Base-by-base conservation (phyloP, 345 rosid species). In the Gossypium sturtianum region DNA sequence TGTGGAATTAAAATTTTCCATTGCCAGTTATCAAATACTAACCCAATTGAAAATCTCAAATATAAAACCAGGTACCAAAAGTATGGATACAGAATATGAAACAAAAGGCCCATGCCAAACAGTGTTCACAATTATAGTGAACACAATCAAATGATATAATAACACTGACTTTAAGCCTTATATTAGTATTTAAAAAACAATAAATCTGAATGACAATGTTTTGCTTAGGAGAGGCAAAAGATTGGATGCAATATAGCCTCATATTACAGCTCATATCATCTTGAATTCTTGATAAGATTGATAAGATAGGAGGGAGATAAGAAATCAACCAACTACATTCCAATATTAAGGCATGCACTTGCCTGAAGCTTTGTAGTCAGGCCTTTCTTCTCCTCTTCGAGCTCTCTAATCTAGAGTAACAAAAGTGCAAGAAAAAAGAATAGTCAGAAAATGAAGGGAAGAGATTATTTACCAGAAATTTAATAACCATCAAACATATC, bases 351-450 rank as follows among this genome's bases (percentile, higher is more conserved):
- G 43, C 74, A 73, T 77, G 79, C 77, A 82, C 81, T 83, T 86
- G 93, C 99, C 97, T 90, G 99, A 87, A 96, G 95, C 82, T 91
- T 96, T 77, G 97, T 86, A 75, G 73, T 81, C 84, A 96, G 80
- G 76, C 97, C 95, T 87, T 90, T 91, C 91, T 93, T 96, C 86
- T 96, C 99, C 83, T 96, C 99, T 83, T 96, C 99, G 69, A 85
- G 83, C 84, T 93, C 99, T 82, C 98, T 86, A 73, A 90, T 88
- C 98, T 96, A 86, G 83, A 38, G 9, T 79, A 79, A 25, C 82
- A 74, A 38, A 61, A 61, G 29, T 62, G 49, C 38, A 80, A n/a
- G 62, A 66, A 72, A 76, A 67, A n/a, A 17, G 74, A 75, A 83
- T 74, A 78, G 58, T 61, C 54, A 74, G 54, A 76, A 71, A 41